Conservation (phyloP, 2,329 filamentous ascomycete species). For the Calonectria henricotiae region DNA sequence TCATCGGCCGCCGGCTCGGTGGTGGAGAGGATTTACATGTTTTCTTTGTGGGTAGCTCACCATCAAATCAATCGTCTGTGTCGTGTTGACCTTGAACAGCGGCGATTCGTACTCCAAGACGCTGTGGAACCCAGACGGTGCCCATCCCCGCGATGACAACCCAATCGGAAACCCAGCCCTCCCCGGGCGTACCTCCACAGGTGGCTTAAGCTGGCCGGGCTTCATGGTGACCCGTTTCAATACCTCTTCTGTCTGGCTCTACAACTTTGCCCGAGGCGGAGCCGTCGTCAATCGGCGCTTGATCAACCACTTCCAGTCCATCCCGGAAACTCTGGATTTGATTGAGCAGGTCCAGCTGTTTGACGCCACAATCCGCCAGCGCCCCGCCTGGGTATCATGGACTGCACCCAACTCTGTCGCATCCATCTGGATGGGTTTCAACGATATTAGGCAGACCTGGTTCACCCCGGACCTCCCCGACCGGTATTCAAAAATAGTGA, state of each 20-base stretch:
- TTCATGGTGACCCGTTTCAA: conserved; percentile 28
- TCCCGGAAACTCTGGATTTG: conserved; percentile 14
- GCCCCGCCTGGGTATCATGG: conserved; percentile 21
- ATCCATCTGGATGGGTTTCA: conserved; percentile 26
- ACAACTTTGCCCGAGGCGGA: conserved; percentile 23
- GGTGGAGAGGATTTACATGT: conserved; percentile 9
- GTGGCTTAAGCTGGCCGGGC: conserved; percentile 25
- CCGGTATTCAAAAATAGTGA: neutral
- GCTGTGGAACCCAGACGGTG: conserved; percentile 10
- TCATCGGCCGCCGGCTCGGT: neutral
- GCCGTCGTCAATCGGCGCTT: conserved; percentile 7
- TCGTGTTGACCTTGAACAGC: neutral
- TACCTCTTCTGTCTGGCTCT: conserved; percentile 1
- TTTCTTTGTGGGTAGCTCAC: conserved; percentile 19
- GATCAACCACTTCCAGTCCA: neutral
- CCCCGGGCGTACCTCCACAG: conserved; percentile 12
- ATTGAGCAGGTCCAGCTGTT: conserved; percentile 21
- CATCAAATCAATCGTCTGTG: neutral
- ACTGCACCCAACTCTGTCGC: conserved; percentile 16
- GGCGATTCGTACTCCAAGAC: conserved; percentile 31
- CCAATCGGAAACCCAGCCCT: conserved; percentile 15
- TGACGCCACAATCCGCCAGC: conserved; percentile 9
- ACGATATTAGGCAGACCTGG: conserved; percentile 20
- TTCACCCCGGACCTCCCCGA: neutral
- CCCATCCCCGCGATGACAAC: conserved; percentile 1